These are phyloP conservation scores for Didymella keratinophila DNA, from an alignment of 2,329 filamentous ascomycete genomes.

Conservation along the genomic window DNA sequence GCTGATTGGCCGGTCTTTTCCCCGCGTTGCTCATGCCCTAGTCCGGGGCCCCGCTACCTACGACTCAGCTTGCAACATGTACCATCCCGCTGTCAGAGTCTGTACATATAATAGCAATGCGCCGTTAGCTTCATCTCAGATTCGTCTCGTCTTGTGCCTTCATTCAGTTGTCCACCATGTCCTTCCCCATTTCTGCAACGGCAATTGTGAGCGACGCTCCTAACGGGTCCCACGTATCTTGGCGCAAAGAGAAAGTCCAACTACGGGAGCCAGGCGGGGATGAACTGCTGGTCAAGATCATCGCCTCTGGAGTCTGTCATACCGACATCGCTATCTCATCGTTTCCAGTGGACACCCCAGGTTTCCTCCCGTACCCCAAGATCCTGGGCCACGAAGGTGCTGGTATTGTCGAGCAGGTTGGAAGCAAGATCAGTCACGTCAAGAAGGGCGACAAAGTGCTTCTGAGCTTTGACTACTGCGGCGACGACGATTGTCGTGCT, in stretches of 20 bases:
- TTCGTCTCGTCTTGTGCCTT: background rate
- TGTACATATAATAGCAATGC: background rate
- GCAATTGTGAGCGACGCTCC: slow-evolving; percentile 53
- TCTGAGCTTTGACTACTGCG: slow-evolving; percentile 59
- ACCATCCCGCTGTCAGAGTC: too few species aligned
- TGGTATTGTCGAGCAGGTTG: slow-evolving; percentile 59
- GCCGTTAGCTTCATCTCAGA: too few species aligned
- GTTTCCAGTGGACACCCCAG: slow-evolving; percentile 44
- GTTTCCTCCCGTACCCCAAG: slow-evolving; percentile 52
- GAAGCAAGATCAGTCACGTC: slow-evolving; percentile 53
- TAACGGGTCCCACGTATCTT: slow-evolving; percentile 45
- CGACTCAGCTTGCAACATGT: background rate
- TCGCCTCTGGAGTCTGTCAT: slow-evolving; percentile 64
- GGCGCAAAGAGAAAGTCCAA: slow-evolving; percentile 52
- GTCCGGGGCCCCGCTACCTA: background rate
- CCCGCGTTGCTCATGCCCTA: background rate
- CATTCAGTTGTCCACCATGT: background rate
- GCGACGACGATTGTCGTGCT: slow-evolving; percentile 55
- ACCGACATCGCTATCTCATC: slow-evolving; percentile 61
- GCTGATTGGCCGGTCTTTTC: background rate
- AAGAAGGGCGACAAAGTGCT: slow-evolving; percentile 57
- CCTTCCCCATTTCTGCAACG: slow-evolving; percentile 24
- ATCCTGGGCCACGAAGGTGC: slow-evolving; percentile 65
- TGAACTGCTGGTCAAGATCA: slow-evolving; percentile 62
- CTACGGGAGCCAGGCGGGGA: slow-evolving; percentile 51